Conservation (phyloP, 1,284 basidiomycete species). For the Schizophyllum amplum region DNA sequence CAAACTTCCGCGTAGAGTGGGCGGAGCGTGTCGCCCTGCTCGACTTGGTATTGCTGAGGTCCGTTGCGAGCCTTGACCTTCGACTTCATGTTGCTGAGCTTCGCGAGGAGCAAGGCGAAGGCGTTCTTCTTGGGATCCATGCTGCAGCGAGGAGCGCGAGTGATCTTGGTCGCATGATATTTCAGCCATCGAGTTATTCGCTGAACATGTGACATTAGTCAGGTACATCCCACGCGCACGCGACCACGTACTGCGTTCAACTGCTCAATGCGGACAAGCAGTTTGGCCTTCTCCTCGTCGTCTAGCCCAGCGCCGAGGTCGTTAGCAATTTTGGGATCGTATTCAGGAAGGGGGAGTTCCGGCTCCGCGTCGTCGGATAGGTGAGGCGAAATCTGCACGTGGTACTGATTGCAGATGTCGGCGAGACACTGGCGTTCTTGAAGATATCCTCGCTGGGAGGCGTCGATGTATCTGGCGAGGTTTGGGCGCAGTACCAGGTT, state of each 20-base stretch:
- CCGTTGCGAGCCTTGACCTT: conserved; percentile 1
- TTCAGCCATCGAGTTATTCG: conserved; percentile 8
- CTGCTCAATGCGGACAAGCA: background rate
- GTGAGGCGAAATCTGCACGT: conserved; percentile 1
- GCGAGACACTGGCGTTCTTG: conserved; percentile 2
- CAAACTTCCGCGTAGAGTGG: background rate
- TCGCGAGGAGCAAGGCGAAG: background rate
- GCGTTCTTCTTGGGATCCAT: conserved; percentile 2
- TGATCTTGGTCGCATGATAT: conserved; percentile 2
- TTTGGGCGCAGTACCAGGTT: background rate
- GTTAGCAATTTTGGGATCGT: background rate
- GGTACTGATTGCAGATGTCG: conserved; percentile 6
- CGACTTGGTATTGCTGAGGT: conserved; percentile 3
- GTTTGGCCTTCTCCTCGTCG: background rate
- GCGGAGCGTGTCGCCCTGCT: background rate
- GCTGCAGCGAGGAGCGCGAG: background rate
- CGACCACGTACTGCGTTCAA: conserved; percentile 2
- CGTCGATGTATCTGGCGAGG: conserved; percentile 2
- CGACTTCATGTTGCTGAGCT: background rate
- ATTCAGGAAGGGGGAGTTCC: conserved; percentile 1
- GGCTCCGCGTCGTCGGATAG: conserved; percentile 8
- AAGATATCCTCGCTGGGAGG: conserved; percentile 1
- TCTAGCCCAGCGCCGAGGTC: background rate
- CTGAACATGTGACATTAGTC: background rate
- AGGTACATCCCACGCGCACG: background rate